Evolutionary conservation across 768 basidiomycete species (phyloP).

Genomic region (Panaeolus papilionaceus): DNA sequence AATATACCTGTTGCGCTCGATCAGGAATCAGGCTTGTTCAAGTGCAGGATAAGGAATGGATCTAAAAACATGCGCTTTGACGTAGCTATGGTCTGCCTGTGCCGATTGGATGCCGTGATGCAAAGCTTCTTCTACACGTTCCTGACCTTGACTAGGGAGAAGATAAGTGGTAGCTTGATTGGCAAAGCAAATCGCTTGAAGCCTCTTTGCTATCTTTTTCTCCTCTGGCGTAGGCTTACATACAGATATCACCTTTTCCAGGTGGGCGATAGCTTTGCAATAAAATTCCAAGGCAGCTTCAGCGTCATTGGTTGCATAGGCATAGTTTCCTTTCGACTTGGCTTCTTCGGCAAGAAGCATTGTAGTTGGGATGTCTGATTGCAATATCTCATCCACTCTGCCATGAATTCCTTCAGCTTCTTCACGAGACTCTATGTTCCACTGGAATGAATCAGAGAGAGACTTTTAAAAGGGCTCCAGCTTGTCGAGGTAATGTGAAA

Average conservation of each 20-base stretch:
- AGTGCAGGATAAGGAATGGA: too few species aligned
- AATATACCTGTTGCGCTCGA: slow-evolving; percentile 32
- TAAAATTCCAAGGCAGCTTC: slow-evolving; percentile 35
- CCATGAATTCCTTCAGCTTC: slow-evolving; percentile 35
- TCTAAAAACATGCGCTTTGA: slow-evolving; percentile 35
- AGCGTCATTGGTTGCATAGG: slow-evolving; percentile 36
- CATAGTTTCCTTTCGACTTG: slow-evolving; percentile 33
- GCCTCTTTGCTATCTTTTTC: slow-evolving; percentile 29
- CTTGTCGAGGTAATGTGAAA: slow-evolving; percentile 31
- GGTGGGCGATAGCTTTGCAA: slow-evolving; percentile 33
- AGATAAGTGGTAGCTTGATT: slow-evolving; percentile 41
- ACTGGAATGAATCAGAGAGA: slow-evolving; percentile 40
- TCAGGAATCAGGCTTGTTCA: neutral
- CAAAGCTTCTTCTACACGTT: slow-evolving; percentile 27
- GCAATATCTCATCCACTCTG: slow-evolving; percentile 35
- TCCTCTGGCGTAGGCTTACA: slow-evolving; percentile 31
- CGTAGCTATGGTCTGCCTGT: slow-evolving; percentile 34
- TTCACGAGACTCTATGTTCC: slow-evolving; percentile 40
- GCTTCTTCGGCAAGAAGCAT: slow-evolving; percentile 31
- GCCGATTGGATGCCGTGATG: slow-evolving; percentile 35
- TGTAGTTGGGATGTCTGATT: slow-evolving; percentile 27
- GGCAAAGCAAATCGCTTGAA: slow-evolving; percentile 36
- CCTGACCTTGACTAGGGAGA: slow-evolving; percentile 34
- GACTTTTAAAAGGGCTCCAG: slow-evolving; percentile 43
- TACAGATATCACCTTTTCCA: slow-evolving; percentile 31